Conservation (phyloP, 805 yeast species). For the Candida sonorensis region DNA sequence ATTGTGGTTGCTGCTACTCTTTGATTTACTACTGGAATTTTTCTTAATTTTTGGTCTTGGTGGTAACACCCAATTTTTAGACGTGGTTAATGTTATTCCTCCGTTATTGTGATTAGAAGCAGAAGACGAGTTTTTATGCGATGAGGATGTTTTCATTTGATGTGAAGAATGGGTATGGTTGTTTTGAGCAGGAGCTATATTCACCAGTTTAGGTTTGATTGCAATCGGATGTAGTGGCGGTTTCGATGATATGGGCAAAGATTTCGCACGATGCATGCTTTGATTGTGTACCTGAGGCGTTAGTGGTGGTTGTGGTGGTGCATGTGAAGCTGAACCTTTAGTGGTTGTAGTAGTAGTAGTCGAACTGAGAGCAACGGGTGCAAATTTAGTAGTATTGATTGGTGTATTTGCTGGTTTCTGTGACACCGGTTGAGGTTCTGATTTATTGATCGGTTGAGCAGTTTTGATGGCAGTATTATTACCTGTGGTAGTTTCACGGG, state of each 20-base stretch:
- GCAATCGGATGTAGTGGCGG: constrained; percentile 23
- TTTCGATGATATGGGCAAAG: constrained; percentile 6
- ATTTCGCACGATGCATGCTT: constrained; percentile 7
- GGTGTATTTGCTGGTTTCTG: not conserved
- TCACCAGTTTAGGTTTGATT: constrained; percentile 22
- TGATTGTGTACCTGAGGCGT: not conserved
- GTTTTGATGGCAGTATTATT: not conserved
- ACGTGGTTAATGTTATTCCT: constrained; percentile 28
- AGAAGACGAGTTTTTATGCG: constrained; percentile 12
- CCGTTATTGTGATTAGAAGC: constrained; percentile 19
- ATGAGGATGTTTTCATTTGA: constrained; percentile 3
- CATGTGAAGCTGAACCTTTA: not conserved
- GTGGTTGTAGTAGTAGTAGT: not conserved
- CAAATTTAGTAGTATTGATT: not conserved
- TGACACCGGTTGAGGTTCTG: not conserved
- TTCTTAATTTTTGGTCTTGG: constrained; percentile 41
- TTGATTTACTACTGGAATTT: no score
- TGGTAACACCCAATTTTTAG: constrained; percentile 46
- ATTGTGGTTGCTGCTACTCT: no score
- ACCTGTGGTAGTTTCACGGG: no score
- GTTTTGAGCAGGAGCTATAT: constrained; percentile 16
- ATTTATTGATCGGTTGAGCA: not conserved
- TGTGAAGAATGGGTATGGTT: constrained; percentile 3
- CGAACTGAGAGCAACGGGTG: no score
- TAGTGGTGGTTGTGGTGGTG: not conserved